phyloP scores from a whole-genome alignment of 2,329 filamentous ascomycete genomes.

The Fusarium tanahbumbuense region DNA sequence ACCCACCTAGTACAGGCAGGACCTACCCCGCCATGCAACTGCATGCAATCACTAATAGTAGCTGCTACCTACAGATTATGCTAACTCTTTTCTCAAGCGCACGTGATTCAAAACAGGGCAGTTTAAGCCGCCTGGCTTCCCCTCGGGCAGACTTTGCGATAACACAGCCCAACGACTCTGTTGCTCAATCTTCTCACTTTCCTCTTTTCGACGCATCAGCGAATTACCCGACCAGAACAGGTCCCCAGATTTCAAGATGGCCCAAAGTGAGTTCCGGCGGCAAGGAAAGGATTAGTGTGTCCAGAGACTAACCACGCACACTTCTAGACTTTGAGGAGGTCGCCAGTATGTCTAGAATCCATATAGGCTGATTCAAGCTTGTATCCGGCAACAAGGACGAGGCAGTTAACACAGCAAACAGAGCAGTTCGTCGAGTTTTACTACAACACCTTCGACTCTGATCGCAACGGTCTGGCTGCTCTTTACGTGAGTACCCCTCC shows the following conservation, averaged over 20 bases:
- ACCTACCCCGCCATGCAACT: constrained; percentile 33
- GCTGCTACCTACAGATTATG: too few relatives aligned
- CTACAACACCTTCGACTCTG: constrained; percentile 85
- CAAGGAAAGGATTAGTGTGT: background rate
- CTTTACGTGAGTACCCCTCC: constrained; percentile 80
- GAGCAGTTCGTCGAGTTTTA: constrained; percentile 92
- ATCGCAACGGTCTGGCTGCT: constrained; percentile 71
- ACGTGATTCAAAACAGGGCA: too few relatives aligned
- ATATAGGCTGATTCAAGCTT: constrained; percentile 8
- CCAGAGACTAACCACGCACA: constrained; percentile 46
- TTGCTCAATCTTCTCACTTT: constrained; percentile 1
- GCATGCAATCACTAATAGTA: background rate
- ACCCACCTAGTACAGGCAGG: background rate
- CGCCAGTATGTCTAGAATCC: constrained; percentile 56
- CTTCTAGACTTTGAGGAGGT: constrained; percentile 58
- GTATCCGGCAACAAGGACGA: background rate
- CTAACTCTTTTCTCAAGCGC: too few relatives aligned
- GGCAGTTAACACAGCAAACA: constrained; percentile 53
- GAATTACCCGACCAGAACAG: constrained; percentile 26
- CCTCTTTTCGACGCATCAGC: constrained; percentile 9
- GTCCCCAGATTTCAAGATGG: constrained; percentile 44
- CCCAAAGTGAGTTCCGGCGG: constrained; percentile 34
- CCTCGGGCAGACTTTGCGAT: constrained; percentile 52
- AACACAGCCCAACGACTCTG: constrained; percentile 38
- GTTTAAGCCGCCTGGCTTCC: constrained; percentile 6